Conservation (phyloP, 2,329 filamentous ascomycete species). For the Fusarium sambucinum region DNA sequence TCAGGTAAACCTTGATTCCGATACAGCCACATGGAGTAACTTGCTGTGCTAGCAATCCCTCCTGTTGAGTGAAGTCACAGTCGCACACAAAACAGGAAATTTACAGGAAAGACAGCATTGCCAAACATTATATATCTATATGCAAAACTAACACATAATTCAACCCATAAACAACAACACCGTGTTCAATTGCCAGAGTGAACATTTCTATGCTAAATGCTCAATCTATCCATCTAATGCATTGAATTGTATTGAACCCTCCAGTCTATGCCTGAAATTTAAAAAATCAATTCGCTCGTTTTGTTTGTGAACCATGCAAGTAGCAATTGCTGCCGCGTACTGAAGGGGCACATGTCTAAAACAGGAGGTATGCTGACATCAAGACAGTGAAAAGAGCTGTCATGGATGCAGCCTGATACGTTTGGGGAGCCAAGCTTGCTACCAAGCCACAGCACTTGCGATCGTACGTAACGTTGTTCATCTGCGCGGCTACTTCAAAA, state of each 20-base stretch:
- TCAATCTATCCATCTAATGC: constrained; percentile 25
- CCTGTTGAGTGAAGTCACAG: not conserved
- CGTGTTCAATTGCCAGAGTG: constrained; percentile 2
- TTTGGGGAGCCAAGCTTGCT: constrained; percentile 49
- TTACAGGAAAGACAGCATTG: not conserved
- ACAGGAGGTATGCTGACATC: constrained; percentile 38
- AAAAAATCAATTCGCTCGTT: constrained; percentile 35
- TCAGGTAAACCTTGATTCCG: no score
- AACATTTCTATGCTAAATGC: constrained; percentile 21
- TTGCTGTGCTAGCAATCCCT: no score
- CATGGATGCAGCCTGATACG: constrained; percentile 38
- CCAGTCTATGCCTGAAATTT: constrained; percentile 32
- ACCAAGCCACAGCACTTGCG: constrained; percentile 66
- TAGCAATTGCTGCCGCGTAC: not conserved
- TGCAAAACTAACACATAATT: not conserved
- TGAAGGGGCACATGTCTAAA: constrained; percentile 22
- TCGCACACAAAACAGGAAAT: not conserved
- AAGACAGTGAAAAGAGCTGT: constrained; percentile 39
- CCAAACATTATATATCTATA: constrained; percentile 16
- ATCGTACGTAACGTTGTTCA: constrained; percentile 79
- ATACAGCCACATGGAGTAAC: no score
- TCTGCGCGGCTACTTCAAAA: constrained; percentile 76
- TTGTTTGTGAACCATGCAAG: constrained; percentile 14
- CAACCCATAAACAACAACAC: constrained; percentile 5
- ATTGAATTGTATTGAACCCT: constrained; percentile 23